Percentiles rank a stretch among this genome's conserved stretches.
Conservation (phyloP, 2,329 filamentous ascomycete species). For the Clonostachys chloroleuca region DNA sequence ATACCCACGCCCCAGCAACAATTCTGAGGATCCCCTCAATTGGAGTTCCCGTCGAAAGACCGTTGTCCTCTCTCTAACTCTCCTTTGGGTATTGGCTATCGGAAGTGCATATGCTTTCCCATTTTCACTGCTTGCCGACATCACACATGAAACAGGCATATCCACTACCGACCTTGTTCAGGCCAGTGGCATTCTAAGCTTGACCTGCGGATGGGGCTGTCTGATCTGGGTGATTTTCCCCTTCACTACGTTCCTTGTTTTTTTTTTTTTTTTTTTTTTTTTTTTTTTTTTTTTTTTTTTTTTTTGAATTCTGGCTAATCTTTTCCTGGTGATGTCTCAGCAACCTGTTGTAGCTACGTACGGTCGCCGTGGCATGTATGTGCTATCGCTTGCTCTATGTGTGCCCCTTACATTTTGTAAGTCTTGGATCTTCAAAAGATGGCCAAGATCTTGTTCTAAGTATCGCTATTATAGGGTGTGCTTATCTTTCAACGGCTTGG, state of each 20-base stretch:
- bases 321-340: no score
- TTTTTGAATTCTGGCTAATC: no score
- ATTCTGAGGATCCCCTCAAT: conserved; percentile 47
- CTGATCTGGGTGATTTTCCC: conserved; percentile 27
- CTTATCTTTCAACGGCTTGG: conserved; percentile 9
- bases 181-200: conserved; percentile 31
- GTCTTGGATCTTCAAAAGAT: background rate
- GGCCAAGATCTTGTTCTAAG: background rate
- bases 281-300: no score
- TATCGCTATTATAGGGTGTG: background rate
- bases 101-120: background rate
- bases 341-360: conserved; percentile 41
- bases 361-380: conserved; percentile 32
- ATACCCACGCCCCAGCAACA: conserved; percentile 46
- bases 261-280: no score
- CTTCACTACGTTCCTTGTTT: no score
- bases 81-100: conserved; percentile 18
- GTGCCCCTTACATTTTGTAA: conserved; percentile 10
- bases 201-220: conserved; percentile 33
- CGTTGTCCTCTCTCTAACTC: conserved; percentile 11
- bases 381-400: conserved; percentile 25
- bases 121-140: background rate
- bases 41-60: conserved; percentile 39
- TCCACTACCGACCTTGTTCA: conserved; percentile 21
- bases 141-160: background rate